Percentiles rank a stretch among this genome's conserved stretches.
These are phyloP conservation scores for Castanea mollissima DNA, from an alignment of 306 rosid species.

Conservation along the genomic window DNA sequence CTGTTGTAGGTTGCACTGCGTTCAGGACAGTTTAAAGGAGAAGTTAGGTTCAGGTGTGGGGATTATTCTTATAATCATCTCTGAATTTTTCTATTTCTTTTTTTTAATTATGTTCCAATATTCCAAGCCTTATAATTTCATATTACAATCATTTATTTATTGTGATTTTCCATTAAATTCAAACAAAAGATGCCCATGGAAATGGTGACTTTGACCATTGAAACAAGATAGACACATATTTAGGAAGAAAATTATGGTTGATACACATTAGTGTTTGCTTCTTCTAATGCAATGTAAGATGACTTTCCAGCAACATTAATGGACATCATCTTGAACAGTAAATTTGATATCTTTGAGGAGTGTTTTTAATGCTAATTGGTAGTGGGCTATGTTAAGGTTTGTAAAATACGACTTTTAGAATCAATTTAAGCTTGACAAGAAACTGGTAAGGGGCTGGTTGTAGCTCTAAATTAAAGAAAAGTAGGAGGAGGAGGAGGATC, in stretches of 20 bases:
- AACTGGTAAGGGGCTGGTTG: not conserved
- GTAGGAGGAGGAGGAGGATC: not conserved
- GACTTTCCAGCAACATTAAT: not conserved
- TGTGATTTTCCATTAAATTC: not conserved
- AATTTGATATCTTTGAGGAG: not conserved
- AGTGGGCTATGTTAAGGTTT: not conserved
- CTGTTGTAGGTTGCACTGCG: conserved; percentile 62
- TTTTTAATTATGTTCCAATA: conserved; percentile 1
- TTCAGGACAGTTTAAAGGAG: conserved; percentile 85
- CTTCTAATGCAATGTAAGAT: not conserved
- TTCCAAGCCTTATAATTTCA: not conserved
- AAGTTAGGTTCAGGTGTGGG: conserved; percentile 76
- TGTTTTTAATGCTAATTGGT: not conserved
- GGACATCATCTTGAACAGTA: not conserved
- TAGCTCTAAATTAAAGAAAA: not conserved
- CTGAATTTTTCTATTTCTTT: not conserved
- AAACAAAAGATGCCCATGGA: not conserved
- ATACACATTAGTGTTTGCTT: not conserved
- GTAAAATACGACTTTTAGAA: not conserved
- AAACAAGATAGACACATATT: not conserved
- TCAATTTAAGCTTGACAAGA: not conserved
- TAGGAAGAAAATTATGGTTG: not conserved
- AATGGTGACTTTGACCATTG: not conserved
- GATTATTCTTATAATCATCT: conserved; percentile 29
- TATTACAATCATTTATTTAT: not conserved